Evolutionary conservation across 2,329 filamentous ascomycete species (phyloP).

Genomic region (Penicillium glabrum): DNA sequence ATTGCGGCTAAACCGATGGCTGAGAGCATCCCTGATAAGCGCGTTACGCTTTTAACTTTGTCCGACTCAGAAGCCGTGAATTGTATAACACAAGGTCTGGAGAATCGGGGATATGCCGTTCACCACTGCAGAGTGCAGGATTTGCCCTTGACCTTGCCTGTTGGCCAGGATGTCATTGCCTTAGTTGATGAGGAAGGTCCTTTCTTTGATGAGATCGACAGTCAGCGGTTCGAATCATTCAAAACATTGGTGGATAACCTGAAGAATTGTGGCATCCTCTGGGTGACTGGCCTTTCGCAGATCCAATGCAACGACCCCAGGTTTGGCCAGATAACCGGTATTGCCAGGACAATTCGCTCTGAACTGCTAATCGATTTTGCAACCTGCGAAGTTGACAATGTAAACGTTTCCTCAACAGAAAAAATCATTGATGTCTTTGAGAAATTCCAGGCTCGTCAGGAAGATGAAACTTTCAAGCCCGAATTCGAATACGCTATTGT

Average conservation of each 20-base stretch:
- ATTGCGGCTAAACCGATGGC: constrained; percentile 3
- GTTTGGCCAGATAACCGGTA: constrained; percentile 24
- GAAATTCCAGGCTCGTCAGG: not conserved
- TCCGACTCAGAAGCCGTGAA: not conserved
- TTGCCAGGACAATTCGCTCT: constrained; percentile 25
- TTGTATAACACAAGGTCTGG: not conserved
- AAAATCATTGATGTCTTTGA: not conserved
- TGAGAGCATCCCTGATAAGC: not conserved
- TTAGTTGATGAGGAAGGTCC: constrained; percentile 3
- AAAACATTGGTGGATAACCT: not conserved
- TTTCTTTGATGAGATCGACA: not conserved
- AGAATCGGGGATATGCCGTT: not conserved
- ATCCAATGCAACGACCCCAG: constrained; percentile 26
- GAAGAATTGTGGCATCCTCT: constrained; percentile 19
- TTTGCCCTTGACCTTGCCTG: not conserved
- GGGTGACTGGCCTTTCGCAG: constrained; percentile 25
- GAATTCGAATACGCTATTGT: constrained; percentile 14
- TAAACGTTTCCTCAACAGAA: not conserved
- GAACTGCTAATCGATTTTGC: constrained; percentile 27
- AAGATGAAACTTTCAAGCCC: not conserved
- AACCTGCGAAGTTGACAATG: constrained; percentile 14
- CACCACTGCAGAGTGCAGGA: not conserved
- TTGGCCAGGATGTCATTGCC: not conserved
- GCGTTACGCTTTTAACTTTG: not conserved
- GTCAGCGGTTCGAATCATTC: not conserved